These are phyloP conservation scores for Podaxis sp. DNA, from an alignment of 768 basidiomycete species.

Conservation along the genomic window DNA sequence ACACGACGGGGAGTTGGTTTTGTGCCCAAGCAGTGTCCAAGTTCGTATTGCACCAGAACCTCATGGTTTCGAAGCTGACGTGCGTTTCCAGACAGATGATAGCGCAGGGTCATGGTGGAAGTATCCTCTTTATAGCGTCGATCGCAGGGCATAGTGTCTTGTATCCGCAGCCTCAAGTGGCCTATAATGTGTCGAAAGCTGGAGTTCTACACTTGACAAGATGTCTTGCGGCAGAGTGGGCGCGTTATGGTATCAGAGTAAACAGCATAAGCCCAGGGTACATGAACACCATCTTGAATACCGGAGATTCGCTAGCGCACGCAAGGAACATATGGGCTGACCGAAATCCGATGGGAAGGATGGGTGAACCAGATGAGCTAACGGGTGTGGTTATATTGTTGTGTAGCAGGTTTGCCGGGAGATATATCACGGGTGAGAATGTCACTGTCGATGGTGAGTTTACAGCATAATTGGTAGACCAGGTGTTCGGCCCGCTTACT, in stretches of 20 bases:
- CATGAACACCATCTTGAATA: slow-evolving; percentile 43
- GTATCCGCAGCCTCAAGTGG: slow-evolving; percentile 41
- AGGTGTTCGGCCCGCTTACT: not conserved
- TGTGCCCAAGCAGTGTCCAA: slow-evolving; percentile 42
- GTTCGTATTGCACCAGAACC: slow-evolving; percentile 15
- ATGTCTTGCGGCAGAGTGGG: slow-evolving; percentile 44
- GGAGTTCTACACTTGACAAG: slow-evolving; percentile 37
- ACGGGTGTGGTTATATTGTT: slow-evolving; percentile 39
- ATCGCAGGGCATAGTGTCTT: slow-evolving; percentile 42
- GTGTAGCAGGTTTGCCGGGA: slow-evolving; percentile 37
- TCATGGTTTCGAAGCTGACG: not conserved
- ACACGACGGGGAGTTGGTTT: slow-evolving; percentile 45
- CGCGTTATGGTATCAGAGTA: slow-evolving; percentile 38
- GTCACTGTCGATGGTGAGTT: slow-evolving; percentile 42
- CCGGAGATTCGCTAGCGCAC: slow-evolving; percentile 30
- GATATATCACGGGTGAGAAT: slow-evolving; percentile 44
- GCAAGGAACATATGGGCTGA: slow-evolving; percentile 36
- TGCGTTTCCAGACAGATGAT: slow-evolving; percentile 37
- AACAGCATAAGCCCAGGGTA: slow-evolving; percentile 45
- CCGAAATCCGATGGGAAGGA: slow-evolving; percentile 42
- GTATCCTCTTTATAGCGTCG: slow-evolving; percentile 42
- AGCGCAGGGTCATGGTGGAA: slow-evolving; percentile 37
- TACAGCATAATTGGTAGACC: not conserved
- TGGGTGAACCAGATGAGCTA: slow-evolving; percentile 42
- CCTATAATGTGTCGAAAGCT: slow-evolving; percentile 44